Percentiles rank a stretch among this genome's conserved stretches.
Conservation (phyloP, 2,329 filamentous ascomycete genomes). For the Colletotrichum sp. region DNA sequence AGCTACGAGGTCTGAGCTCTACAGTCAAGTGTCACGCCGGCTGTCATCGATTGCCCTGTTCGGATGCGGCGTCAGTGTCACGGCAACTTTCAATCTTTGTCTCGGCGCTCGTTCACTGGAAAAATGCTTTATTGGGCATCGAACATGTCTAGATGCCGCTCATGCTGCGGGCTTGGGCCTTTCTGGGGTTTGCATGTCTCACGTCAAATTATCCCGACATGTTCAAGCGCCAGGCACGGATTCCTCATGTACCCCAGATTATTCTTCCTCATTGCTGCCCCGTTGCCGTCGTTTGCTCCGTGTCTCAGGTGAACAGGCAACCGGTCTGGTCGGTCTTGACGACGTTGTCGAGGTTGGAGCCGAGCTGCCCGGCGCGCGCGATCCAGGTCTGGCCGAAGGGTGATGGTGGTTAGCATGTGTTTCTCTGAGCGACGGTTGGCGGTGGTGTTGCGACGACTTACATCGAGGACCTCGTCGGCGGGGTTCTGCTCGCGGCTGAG, state of each 20-base stretch:
- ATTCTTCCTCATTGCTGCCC: neutral
- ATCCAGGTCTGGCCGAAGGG: constrained; percentile 27
- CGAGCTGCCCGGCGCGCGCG: constrained; percentile 27
- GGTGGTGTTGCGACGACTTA: constrained; percentile 21
- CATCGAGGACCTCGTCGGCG: constrained; percentile 29
- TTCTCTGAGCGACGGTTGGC: neutral
- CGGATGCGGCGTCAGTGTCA: neutral
- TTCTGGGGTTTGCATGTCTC: neutral
- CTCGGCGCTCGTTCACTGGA: neutral
- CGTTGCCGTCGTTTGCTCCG: neutral
- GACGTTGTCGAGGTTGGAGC: constrained; percentile 28
- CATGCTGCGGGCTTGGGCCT: neutral
- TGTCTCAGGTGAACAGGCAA: constrained; percentile 26
- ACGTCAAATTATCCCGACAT: neutral
- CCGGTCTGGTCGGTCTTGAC: constrained; percentile 31
- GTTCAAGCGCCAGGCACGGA: constrained; percentile 10
- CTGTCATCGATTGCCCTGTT: neutral
- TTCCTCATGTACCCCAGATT: neutral
- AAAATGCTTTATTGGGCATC: neutral
- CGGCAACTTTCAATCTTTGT: neutral
- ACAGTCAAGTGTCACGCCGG: neutral
- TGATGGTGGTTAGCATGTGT: neutral
- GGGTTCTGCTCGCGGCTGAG: constrained; percentile 34
- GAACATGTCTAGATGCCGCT: neutral
- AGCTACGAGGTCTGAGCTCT: neutral